Conservation (phyloP, 169 alveolate species). For the Perkinsus marinus region DNA sequence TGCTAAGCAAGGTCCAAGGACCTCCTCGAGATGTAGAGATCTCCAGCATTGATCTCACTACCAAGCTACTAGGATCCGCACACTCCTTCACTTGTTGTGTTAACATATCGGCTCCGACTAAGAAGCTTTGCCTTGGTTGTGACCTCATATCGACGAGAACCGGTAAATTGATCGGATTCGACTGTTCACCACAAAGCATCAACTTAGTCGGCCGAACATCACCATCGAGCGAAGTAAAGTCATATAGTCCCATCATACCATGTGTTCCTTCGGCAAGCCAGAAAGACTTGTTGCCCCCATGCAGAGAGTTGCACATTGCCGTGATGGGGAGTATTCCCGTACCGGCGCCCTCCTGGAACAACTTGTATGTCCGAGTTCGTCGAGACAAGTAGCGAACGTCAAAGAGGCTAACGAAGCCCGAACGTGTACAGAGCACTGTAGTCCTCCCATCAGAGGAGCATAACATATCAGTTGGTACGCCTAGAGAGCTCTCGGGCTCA, state of each 20-base stretch:
- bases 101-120: not conserved
- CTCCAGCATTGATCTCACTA: not conserved
- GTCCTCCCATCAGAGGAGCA: not conserved
- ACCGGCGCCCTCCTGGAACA: not conserved
- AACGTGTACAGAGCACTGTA: not conserved
- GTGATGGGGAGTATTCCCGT: not conserved
- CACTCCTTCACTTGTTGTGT: not conserved
- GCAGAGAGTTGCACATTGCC: not conserved
- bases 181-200: not conserved
- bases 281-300: not conserved
- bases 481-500: not conserved
- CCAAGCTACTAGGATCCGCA: not conserved
- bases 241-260: not conserved
- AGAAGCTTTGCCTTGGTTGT: not conserved
- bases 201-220: not conserved
- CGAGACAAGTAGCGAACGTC: not conserved
- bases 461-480: not conserved
- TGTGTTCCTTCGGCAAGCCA: not conserved
- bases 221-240: not conserved
- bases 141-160: not conserved
- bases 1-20: not conserved
- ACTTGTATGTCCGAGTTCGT: not conserved
- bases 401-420: not conserved
- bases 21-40: not conserved
- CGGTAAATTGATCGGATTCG: not conserved